Percentiles rank a stretch among this genome's conserved stretches.
Conservation (phyloP, 2,329 filamentous ascomycete genomes). For the Colletotrichum sp. region DNA sequence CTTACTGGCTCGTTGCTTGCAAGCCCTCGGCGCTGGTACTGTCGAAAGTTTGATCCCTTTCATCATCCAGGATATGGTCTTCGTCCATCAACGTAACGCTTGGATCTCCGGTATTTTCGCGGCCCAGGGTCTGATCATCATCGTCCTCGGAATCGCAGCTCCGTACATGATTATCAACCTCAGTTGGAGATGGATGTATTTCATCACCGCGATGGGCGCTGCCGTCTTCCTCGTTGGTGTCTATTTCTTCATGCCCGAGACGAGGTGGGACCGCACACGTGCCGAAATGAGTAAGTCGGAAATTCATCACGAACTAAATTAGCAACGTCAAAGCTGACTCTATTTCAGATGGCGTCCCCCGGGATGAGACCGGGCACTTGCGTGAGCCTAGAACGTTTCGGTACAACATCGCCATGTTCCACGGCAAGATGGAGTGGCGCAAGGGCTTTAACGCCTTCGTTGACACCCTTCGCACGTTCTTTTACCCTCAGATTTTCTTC, state of each 20-base stretch:
- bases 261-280: constrained; percentile 32
- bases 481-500: constrained; percentile 39
- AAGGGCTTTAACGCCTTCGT: constrained; percentile 27
- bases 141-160: constrained; percentile 29
- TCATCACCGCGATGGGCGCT: constrained; percentile 29
- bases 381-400: constrained; percentile 27
- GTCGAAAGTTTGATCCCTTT: constrained; percentile 40
- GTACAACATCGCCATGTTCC: constrained; percentile 36
- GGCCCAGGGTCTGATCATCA: constrained; percentile 32
- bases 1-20: constrained; percentile 33
- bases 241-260: constrained; percentile 38
- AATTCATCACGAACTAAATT: neutral
- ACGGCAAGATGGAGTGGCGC: constrained; percentile 28
- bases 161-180: constrained; percentile 33
- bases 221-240: constrained; percentile 32
- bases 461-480: constrained; percentile 33
- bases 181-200: constrained; percentile 41
- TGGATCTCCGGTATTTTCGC: constrained; percentile 34
- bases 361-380: neutral
- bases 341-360: constrained; percentile 24
- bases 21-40: constrained; percentile 38
- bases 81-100: constrained; percentile 40
- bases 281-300: constrained; percentile 29
- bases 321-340: neutral
- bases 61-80: constrained; percentile 41